A percentile compares a stretch with the other conserved stretches of the same genome.
phyloP scores from a whole-genome alignment of 2,329 filamentous ascomycete species.

The Colletotrichum abscissum region DNA sequence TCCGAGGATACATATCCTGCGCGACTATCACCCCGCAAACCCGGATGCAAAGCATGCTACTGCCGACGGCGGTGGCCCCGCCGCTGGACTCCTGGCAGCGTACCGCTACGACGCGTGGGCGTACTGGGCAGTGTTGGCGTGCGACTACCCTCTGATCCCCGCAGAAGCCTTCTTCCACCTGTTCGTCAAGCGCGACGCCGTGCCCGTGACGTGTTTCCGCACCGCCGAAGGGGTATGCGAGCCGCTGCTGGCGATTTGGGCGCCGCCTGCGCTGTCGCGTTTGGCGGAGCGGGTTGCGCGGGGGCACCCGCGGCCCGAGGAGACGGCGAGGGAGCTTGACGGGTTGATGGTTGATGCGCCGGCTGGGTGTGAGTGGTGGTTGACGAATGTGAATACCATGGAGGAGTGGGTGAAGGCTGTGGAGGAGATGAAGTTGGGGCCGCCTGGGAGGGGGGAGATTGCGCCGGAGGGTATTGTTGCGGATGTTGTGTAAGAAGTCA shows the following conservation, averaged over 20 bases:
- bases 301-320: conserved; percentile 30
- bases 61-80: conserved; percentile 17
- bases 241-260: conserved; percentile 50
- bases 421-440: conserved; percentile 23
- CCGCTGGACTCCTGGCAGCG: conserved; percentile 44
- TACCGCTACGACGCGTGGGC: conserved; percentile 39
- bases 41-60: background rate
- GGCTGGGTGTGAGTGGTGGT: conserved; percentile 21
- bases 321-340: conserved; percentile 17
- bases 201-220: conserved; percentile 47
- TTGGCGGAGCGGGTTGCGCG: conserved; percentile 36
- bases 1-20: conserved; percentile 8
- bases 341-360: conserved; percentile 12
- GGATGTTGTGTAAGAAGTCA: background rate
- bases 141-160: conserved; percentile 47
- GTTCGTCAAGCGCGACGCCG: conserved; percentile 36
- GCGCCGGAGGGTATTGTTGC: background rate
- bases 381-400: conserved; percentile 24
- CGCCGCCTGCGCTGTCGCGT: conserved; percentile 41
- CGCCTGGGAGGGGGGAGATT: background rate
- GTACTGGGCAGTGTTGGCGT: conserved; percentile 47
- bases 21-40: background rate
- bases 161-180: conserved; percentile 42
- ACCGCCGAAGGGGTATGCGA: conserved; percentile 44
- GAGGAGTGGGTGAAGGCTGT: conserved; percentile 26